Conservation (phyloP, 129 eudicot species). For the Flaveria ramosissima region DNA sequence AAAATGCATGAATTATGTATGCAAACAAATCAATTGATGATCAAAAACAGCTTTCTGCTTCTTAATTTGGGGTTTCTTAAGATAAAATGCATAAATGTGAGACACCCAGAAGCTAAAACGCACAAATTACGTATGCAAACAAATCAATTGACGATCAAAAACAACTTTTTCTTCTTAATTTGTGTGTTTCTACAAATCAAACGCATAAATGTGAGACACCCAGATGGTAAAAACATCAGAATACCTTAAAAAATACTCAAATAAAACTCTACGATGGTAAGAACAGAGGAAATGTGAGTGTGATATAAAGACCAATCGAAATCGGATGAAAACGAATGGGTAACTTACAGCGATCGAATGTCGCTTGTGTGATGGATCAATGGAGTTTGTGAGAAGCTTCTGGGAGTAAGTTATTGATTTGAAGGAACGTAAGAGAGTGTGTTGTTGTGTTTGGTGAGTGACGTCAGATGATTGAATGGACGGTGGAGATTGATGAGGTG, state of each 20-base stretch:
- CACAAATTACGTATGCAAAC: no score
- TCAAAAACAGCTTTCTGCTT: no score
- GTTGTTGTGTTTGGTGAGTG: constrained; percentile 20
- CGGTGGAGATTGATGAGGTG: constrained; percentile 35
- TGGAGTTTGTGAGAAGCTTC: constrained; percentile 16
- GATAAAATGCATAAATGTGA: no score
- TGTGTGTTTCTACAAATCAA: background rate
- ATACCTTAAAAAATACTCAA: background rate
- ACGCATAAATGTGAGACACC: background rate
- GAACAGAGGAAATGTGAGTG: constrained; percentile 22
- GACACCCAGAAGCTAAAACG: no score
- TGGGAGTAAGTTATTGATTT: background rate
- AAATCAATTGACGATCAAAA: background rate
- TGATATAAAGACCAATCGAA: constrained; percentile 23
- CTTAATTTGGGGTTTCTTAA: no score
- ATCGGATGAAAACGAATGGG: constrained; percentile 21
- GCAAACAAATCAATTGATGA: no score
- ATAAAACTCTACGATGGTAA: background rate
- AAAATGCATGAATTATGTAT: no score
- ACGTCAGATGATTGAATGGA: constrained; percentile 20
- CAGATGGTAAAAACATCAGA: no score
- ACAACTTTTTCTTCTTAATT: background rate
- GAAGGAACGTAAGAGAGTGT: constrained; percentile 25
- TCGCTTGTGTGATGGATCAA: constrained; percentile 26
- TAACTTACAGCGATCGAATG: constrained; percentile 35